Evolutionary conservation across 352 stramenopile species (phyloP), one percentile per base, ranked within the genome.

Genomic region (Halophytophthora polymorphica): DNA sequence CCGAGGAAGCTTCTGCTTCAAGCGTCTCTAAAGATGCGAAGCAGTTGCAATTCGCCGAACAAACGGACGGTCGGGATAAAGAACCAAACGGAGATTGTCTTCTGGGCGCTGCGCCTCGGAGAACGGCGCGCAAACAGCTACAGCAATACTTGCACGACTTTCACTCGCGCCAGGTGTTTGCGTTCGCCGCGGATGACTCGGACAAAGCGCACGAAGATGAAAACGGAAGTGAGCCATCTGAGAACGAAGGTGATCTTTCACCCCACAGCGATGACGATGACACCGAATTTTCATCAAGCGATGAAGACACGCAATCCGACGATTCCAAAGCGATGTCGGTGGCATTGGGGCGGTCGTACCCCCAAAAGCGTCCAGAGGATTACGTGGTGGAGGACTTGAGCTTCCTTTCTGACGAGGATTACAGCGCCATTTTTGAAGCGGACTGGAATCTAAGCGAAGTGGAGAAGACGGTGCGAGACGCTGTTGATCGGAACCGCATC

Each of bases 401-500:
- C 0, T 56, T 81, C 11, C 55, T 73, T 19, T 51, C 51, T 1
- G 6, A 18, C n/a, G 18, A 54, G 2, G 41, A 68, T 10, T 88
- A 85, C 31, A 56, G 71, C 22, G 29, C 53, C 1, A 66, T 83
- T 23, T 90, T 90, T 19, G 66, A 82, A 4, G 50, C 52, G 8
- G 69, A 90, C 56, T 90, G 79, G 79, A 50, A 47, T 5, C 33
- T 50, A 6, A 75, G 65, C 35, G 72, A 81, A 46, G 68, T 78
- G 10, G 76, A 84, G 2, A 79, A 71, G 31, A 52, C 70, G 21
- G 74, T 90, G 4, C 73, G 67, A 13, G 79, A 90, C 31, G 79
- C 72, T 25, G 79, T 88, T 5, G 79, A 90, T 61, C 69, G 76
- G 17, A 73, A 76, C 23, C 74, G 79, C 22, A 87, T 87, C 40